phyloP scores from a whole-genome alignment of 306 rosid genomes.

The Cyclanthera cordifolia region DNA sequence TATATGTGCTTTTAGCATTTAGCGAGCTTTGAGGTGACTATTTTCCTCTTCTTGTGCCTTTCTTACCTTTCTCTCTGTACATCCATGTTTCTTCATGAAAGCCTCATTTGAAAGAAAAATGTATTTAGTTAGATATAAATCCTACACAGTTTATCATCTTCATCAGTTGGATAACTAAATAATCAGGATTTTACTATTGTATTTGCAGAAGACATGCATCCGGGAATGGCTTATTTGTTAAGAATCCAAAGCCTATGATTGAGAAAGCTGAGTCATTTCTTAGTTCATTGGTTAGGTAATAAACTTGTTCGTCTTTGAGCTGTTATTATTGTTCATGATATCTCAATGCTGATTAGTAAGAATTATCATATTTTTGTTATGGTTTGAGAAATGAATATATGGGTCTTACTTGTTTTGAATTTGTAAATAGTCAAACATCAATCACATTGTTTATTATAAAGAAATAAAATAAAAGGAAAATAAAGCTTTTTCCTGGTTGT shows the following conservation, averaged over 20 bases:
- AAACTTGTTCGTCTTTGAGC: background rate
- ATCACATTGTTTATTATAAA: too few relatives aligned
- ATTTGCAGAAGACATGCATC: constrained; percentile 57
- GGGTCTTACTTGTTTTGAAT: background rate
- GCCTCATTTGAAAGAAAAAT: background rate
- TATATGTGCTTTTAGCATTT: background rate
- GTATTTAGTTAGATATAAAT: background rate
- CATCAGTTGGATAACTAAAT: background rate
- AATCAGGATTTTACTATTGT: constrained; percentile 14
- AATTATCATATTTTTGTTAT: background rate
- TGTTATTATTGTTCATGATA: background rate
- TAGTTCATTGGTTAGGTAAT: constrained; percentile 52
- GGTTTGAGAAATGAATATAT: background rate
- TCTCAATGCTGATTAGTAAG: background rate
- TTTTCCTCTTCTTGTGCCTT: background rate
- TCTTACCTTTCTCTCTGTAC: background rate
- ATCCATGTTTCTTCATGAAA: background rate
- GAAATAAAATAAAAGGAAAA: too few relatives aligned
- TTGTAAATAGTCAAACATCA: background rate
- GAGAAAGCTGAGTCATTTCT: constrained; percentile 42
- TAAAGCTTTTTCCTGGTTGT: background rate
- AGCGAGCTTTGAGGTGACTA: background rate
- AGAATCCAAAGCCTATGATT: constrained; percentile 36
- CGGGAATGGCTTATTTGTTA: constrained; percentile 24
- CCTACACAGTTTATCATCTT: background rate